Conservation (phyloP, 305 asterid genomes). For the Euphrasia arctica region DNA sequence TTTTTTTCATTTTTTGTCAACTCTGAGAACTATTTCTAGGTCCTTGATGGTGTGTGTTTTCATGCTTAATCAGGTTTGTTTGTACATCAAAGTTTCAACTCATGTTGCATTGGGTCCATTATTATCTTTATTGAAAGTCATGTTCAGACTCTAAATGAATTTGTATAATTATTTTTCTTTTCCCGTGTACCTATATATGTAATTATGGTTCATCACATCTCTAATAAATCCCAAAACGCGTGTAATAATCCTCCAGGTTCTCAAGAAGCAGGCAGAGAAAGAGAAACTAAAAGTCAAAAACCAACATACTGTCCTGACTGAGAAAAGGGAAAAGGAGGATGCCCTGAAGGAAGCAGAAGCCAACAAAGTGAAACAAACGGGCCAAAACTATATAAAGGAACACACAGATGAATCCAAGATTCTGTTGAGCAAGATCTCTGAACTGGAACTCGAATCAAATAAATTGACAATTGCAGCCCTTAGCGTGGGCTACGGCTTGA, state of each 20-base stretch:
- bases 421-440: constrained; percentile 44
- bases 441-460: constrained; percentile 44
- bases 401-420: constrained; percentile 40
- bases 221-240: constrained; percentile 7
- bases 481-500: constrained; percentile 33
- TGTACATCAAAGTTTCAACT: too few species aligned
- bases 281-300: constrained; percentile 33
- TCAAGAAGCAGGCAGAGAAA: constrained; percentile 54
- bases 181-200: background rate
- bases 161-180: background rate
- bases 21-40: too few species aligned
- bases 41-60: too few species aligned
- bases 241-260: constrained; percentile 41
- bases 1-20: too few species aligned
- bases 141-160: too few species aligned
- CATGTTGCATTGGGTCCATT: too few species aligned
- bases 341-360: constrained; percentile 34
- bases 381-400: constrained; percentile 33
- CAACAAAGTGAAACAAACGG: constrained; percentile 38
- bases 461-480: constrained; percentile 53
- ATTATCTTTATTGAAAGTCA: too few species aligned
- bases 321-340: constrained; percentile 35
- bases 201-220: background rate
- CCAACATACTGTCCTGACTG: constrained; percentile 31
- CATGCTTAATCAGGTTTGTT: too few species aligned